Percentiles rank a stretch among this genome's conserved stretches.
Evolutionary conservation across 2,329 filamentous ascomycete species (phyloP).

Genomic region (Chrysosporium keratinophilum): DNA sequence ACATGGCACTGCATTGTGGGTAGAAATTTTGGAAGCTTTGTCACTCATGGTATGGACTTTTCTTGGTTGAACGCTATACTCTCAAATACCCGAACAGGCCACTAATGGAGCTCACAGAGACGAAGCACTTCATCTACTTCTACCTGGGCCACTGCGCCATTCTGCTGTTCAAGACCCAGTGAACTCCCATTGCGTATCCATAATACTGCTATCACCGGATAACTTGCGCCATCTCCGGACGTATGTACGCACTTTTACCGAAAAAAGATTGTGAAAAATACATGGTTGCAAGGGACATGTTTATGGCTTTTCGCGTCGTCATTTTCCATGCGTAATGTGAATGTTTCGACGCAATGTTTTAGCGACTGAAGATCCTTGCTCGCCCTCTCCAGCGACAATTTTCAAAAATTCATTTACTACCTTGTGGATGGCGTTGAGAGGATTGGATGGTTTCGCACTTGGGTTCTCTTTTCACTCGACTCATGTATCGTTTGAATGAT

Average conservation of each 20-base stretch:
- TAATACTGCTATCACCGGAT: background rate
- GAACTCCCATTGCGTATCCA: slow-evolving; percentile 13
- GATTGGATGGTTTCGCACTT: slow-evolving; percentile 1
- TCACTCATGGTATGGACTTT: slow-evolving; percentile 70
- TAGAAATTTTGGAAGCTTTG: slow-evolving; percentile 96
- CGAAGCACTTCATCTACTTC: slow-evolving; percentile 99
- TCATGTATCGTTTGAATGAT: slow-evolving; percentile 1
- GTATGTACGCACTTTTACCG: background rate
- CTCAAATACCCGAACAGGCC: background rate
- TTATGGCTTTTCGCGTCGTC: background rate
- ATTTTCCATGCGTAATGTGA: background rate
- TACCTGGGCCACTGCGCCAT: slow-evolving; percentile 98
- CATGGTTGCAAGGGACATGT: background rate
- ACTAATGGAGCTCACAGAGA: slow-evolving; percentile 53
- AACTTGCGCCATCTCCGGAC: background rate
- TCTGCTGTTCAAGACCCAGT: slow-evolving; percentile 98
- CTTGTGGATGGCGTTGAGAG: slow-evolving; percentile 3
- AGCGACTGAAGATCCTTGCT: slow-evolving; percentile 3
- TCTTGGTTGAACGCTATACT: background rate
- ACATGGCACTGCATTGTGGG: slow-evolving; percentile 99
- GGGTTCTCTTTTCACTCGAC: background rate
- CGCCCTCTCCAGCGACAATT: background rate
- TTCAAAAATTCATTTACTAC: background rate
- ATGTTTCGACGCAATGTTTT: background rate
- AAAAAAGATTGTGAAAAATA: background rate